Evolutionary conservation across 768 basidiomycete genomes (phyloP).

Genomic region (Pleurotus sapidus): DNA sequence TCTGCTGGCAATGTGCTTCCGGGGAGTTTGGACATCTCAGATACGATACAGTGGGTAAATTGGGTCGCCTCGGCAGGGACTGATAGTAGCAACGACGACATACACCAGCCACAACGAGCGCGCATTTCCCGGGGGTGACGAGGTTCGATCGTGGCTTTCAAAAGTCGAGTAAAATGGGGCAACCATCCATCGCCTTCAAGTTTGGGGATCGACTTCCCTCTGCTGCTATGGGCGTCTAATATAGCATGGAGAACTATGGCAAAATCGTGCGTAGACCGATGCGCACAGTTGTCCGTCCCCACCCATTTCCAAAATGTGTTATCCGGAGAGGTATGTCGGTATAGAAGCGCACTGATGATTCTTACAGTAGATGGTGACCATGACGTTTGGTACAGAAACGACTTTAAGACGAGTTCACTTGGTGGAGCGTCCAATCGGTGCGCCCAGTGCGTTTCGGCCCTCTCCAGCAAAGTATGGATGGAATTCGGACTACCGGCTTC

Average conservation of each 20-base stretch:
- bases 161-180: constrained; percentile 25
- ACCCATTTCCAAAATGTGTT: constrained; percentile 39
- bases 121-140: constrained; percentile 13
- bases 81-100: constrained; percentile 23
- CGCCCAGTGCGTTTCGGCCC: constrained; percentile 31
- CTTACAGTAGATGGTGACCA: constrained; percentile 45
- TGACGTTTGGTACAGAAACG: constrained; percentile 35
- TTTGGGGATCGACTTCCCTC: constrained; percentile 5
- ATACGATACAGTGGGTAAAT: constrained; percentile 20
- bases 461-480: constrained; percentile 18
- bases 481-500: constrained; percentile 6
- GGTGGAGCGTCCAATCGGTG: constrained; percentile 17
- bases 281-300: constrained; percentile 20
- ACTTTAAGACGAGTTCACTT: constrained; percentile 22
- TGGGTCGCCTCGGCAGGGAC: constrained; percentile 18
- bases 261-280: constrained; percentile 25
- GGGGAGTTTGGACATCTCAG: constrained; percentile 22
- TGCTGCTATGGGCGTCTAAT: constrained; percentile 34
- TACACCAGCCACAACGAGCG: constrained; percentile 20
- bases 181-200: constrained; percentile 25
- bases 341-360: constrained; percentile 42
- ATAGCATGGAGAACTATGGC: constrained; percentile 41
- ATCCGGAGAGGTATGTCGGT: constrained; percentile 27
- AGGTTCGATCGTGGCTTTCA: constrained; percentile 13
- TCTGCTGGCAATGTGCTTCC: constrained; percentile 25